A percentile compares a stretch with the other conserved stretches of the same genome.
Conservation (phyloP, 2,329 filamentous ascomycete genomes). For the Stylonectria norvegica region DNA sequence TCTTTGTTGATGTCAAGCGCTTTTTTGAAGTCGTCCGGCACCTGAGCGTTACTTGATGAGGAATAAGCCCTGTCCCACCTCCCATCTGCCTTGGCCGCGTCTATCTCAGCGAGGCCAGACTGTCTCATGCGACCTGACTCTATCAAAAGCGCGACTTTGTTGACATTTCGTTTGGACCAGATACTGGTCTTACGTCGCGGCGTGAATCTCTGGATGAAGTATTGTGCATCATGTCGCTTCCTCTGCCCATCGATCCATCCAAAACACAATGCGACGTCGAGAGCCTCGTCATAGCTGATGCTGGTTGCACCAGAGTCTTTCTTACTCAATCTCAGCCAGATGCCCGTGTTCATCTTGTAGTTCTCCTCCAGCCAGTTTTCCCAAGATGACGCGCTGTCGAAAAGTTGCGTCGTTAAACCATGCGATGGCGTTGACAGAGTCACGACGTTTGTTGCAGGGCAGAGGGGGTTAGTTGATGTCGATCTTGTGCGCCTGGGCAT, state of each 20-base stretch:
- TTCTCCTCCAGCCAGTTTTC: slow-evolving; percentile 17
- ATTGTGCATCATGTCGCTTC: slow-evolving; percentile 39
- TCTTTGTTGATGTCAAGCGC: slow-evolving; percentile 40
- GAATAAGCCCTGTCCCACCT: slow-evolving; percentile 57
- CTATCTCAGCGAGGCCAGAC: slow-evolving; percentile 47
- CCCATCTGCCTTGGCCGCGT: slow-evolving; percentile 54
- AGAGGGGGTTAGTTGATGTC: slow-evolving; percentile 5
- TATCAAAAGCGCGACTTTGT: slow-evolving; percentile 44
- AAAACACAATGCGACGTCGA: slow-evolving; percentile 56
- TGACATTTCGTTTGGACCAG: slow-evolving; percentile 60
- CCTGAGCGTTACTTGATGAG: slow-evolving; percentile 42
- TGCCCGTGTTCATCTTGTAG: slow-evolving; percentile 25
- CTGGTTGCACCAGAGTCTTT: slow-evolving; percentile 42
- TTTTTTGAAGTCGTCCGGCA: slow-evolving; percentile 47
- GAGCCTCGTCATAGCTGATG: slow-evolving; percentile 48
- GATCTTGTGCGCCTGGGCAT: slow-evolving; percentile 23
- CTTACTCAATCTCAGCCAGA: slow-evolving; percentile 50
- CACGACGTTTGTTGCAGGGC: neutral
- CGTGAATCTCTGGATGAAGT: slow-evolving; percentile 56
- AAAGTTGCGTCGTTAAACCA: slow-evolving; percentile 10
- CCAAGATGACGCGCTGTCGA: slow-evolving; percentile 12
- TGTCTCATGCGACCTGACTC: slow-evolving; percentile 46
- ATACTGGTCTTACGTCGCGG: slow-evolving; percentile 52
- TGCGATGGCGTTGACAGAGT: rapidly evolving
- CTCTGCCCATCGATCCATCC: slow-evolving; percentile 63